A percentile compares a stretch with the other conserved stretches of the same genome.
These are phyloP conservation scores for Eucalyptus leucophloia DNA, from an alignment of 345 rosid species.

Conservation along the genomic window DNA sequence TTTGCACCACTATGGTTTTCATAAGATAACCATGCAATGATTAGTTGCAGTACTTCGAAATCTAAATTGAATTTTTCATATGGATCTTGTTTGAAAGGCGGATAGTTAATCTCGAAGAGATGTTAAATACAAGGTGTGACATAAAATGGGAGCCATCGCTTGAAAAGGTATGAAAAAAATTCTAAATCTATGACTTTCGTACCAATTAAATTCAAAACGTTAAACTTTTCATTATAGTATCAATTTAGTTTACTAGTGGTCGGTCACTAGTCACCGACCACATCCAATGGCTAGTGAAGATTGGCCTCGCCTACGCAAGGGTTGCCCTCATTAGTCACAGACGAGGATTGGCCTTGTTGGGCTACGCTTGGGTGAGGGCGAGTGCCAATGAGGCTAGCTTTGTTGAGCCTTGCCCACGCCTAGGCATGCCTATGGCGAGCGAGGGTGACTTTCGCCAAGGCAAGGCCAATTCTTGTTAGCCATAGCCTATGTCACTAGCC, in stretches of 20 bases:
- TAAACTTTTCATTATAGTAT: not conserved
- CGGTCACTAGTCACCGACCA: no score
- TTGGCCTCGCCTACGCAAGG: not conserved
- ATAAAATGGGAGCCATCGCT: not conserved
- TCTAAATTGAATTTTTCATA: not conserved
- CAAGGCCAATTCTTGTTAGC: not conserved
- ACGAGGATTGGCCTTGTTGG: not conserved
- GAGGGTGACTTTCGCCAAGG: not conserved
- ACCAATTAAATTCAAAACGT: not conserved
- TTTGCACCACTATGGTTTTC: not conserved
- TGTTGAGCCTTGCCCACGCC: no score
- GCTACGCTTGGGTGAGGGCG: not conserved
- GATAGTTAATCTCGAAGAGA: not conserved
- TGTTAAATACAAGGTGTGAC: not conserved
- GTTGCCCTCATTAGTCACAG: not conserved
- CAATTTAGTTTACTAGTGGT: not conserved
- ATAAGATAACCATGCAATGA: not conserved
- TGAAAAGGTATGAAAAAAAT: not conserved
- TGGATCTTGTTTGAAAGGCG: not conserved
- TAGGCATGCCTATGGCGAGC: no score
- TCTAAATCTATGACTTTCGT: not conserved
- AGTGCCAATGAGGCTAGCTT: not conserved
- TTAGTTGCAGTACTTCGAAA: not conserved
- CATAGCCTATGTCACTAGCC: not conserved
- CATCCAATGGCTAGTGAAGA: not conserved